Percentiles rank a stretch among this genome's conserved stretches.
Conservation (phyloP, 352 stramenopile species). For the Pythium biforme region DNA sequence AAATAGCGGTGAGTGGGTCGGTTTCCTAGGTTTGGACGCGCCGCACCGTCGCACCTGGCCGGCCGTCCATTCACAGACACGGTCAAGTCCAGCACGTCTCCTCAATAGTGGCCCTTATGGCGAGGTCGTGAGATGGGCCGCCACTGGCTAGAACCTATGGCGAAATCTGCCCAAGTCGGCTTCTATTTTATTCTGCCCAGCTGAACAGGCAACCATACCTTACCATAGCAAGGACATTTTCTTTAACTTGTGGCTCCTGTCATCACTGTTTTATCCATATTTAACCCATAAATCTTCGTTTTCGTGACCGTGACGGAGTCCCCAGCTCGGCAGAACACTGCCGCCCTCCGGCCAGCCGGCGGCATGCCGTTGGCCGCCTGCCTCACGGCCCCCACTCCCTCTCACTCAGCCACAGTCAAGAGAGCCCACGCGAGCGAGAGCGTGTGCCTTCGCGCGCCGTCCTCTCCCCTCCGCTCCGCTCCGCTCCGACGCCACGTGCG, state of each 20-base stretch:
- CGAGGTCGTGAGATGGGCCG: constrained; percentile 8
- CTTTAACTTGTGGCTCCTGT: not conserved
- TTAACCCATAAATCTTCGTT: not conserved
- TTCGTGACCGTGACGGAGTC: not conserved
- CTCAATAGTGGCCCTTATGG: constrained; percentile 1
- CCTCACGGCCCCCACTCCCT: constrained; percentile 21
- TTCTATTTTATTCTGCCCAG: no score
- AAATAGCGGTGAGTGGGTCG: not conserved
- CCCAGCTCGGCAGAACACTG: no score
- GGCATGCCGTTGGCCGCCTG: constrained; percentile 5
- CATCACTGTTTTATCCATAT: not conserved
- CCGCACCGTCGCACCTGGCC: not conserved
- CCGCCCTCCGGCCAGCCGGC: not conserved
- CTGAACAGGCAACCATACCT: no score
- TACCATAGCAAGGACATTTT: no score
- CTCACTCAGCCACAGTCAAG: constrained; percentile 15
- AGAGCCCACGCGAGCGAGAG: not conserved
- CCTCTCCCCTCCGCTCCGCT: not conserved
- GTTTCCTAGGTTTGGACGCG: not conserved
- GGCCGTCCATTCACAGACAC: not conserved
- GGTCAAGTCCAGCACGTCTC: constrained; percentile 2
- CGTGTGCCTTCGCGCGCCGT: not conserved
- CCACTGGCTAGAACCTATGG: not conserved
- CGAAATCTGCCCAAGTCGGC: not conserved
- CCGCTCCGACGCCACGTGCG: not conserved